A percentile compares a stretch with the other conserved stretches of the same genome.
Evolutionary conservation across 768 basidiomycete species (phyloP).

Genomic region (Mycena albidolilacea): DNA sequence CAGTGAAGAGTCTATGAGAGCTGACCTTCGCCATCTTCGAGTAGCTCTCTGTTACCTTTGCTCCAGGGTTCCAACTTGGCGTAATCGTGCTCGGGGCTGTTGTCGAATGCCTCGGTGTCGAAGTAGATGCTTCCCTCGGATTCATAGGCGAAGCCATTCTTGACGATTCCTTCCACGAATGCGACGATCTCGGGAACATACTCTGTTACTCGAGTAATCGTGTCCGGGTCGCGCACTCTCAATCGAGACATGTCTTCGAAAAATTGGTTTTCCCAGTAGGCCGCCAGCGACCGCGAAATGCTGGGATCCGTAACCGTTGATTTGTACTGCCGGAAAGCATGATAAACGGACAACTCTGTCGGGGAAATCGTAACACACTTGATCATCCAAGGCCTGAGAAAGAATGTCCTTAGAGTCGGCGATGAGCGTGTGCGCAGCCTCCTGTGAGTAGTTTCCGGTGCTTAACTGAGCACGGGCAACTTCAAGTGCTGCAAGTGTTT

Average conservation of each 20-base stretch:
- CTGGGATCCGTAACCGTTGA: conserved; percentile 88
- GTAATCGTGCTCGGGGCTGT: conserved; percentile 83
- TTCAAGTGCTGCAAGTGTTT: conserved; percentile 66
- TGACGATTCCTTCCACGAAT: conserved; percentile 88
- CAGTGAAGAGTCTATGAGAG: background rate
- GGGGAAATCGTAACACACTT: conserved; percentile 61
- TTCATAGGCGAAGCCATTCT: conserved; percentile 86
- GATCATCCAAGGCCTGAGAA: conserved; percentile 77
- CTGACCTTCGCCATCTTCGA: conserved; percentile 94
- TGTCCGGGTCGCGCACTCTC: conserved; percentile 89
- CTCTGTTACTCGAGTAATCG: conserved; percentile 94
- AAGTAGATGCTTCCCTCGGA: conserved; percentile 91
- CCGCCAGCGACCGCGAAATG: conserved; percentile 85
- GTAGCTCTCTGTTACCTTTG: conserved; percentile 90
- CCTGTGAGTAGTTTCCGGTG: conserved; percentile 55
- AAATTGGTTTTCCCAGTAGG: conserved; percentile 92
- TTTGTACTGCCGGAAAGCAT: conserved; percentile 67
- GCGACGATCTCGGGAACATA: conserved; percentile 95
- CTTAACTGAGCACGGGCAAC: conserved; percentile 62
- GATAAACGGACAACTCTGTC: conserved; percentile 22
- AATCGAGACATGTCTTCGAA: conserved; percentile 95
- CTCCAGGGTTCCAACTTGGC: conserved; percentile 97
- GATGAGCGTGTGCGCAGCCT: conserved; percentile 71
- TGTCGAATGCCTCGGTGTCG: conserved; percentile 87
- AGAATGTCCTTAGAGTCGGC: conserved; percentile 85